These are phyloP conservation scores for Boechera stricta DNA, from an alignment of 345 rosid species.

Conservation along the genomic window DNA sequence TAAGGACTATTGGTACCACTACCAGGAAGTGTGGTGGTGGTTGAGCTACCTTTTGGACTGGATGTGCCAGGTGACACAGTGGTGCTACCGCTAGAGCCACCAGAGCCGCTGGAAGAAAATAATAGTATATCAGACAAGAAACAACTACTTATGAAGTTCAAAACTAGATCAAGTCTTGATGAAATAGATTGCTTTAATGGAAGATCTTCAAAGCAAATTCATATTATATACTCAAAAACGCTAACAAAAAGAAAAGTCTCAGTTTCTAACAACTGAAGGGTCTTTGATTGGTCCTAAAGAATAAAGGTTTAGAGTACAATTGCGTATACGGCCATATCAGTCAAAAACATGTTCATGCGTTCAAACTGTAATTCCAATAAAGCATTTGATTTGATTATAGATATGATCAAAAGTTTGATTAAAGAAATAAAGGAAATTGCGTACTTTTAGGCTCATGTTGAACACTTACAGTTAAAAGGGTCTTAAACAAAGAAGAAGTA, in stretches of 20 bases:
- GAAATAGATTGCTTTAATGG: neutral
- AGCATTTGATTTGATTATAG: conserved; percentile 22
- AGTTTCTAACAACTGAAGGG: conserved; percentile 16
- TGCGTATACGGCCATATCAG: conserved; percentile 32
- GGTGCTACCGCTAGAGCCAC: conserved; percentile 40
- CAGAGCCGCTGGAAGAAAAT: neutral
- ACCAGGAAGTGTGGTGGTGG: conserved; percentile 45
- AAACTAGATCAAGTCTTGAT: neutral
- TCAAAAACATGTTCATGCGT: conserved; percentile 34
- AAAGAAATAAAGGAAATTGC: conserved; percentile 26
- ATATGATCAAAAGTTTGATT: conserved; percentile 26
- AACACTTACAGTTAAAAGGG: conserved; percentile 19
- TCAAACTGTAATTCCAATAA: conserved; percentile 39
- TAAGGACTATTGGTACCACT: conserved; percentile 40
- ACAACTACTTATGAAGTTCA: neutral
- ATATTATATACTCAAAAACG: neutral
- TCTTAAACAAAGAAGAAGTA: neutral
- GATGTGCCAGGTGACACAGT: conserved; percentile 40
- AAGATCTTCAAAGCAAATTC: conserved; percentile 8
- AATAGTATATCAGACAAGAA: conserved; percentile 20
- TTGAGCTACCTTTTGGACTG: conserved; percentile 44
- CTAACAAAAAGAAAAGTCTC: conserved; percentile 12
- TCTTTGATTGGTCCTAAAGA: conserved; percentile 29
- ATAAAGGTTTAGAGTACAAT: conserved; percentile 10
- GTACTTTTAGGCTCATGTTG: conserved; percentile 30